These are phyloP conservation scores for Tanacetum coccineum DNA, from an alignment of 129 eudicot genomes.

Conservation along the genomic window DNA sequence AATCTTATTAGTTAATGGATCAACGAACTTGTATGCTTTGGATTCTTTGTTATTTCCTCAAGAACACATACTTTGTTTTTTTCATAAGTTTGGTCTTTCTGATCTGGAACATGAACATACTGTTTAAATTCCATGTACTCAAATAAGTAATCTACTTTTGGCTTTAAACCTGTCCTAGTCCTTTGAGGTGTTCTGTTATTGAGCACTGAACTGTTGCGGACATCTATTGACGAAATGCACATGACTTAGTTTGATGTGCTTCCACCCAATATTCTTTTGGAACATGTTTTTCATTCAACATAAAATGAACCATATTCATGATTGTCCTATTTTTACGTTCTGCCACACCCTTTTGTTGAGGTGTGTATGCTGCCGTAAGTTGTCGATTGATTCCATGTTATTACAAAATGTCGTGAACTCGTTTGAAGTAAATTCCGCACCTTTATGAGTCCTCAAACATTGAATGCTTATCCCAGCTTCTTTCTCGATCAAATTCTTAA, in stretches of 20 bases:
- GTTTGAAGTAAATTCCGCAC: not conserved
- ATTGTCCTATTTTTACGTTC: not conserved
- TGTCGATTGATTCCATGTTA: not conserved
- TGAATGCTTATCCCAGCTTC: not conserved
- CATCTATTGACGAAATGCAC: not conserved
- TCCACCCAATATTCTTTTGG: not conserved
- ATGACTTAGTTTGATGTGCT: not conserved
- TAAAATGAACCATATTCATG: not conserved
- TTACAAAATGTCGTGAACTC: not conserved
- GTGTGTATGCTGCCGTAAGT: not conserved
- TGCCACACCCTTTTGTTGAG: not conserved
- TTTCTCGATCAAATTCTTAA: not conserved
- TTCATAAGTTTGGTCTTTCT: not conserved
- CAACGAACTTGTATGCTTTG: not conserved
- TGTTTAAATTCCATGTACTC: conserved; percentile 7
- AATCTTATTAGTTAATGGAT: not conserved
- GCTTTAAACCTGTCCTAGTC: conserved; percentile 8
- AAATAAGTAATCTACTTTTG: not conserved
- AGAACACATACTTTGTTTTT: not conserved
- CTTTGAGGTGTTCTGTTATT: conserved; percentile 5
- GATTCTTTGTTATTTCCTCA: not conserved
- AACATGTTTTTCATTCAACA: not conserved
- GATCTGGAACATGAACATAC: conserved; percentile 7
- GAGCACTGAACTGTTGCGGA: not conserved
- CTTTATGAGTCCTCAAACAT: not conserved